Base-by-base conservation (phyloP, 768 basidiomycete species). In the Pisolithus orientalis region DNA sequence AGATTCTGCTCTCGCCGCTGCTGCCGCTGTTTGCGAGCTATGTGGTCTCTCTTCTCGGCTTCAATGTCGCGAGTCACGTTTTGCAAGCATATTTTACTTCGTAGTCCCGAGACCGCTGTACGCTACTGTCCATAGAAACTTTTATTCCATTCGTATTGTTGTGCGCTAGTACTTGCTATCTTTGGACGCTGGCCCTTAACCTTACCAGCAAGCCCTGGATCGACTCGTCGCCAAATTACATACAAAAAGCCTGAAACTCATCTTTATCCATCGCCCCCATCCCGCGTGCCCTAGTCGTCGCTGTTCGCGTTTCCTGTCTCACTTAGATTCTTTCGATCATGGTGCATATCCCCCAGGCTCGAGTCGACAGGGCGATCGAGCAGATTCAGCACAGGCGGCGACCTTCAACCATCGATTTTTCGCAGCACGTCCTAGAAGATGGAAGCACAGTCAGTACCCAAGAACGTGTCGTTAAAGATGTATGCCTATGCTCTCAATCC, bases 401-500 rank as follows among this genome's bases (percentile, higher is more conserved):
- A 16, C 69, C 82, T 6, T 80, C 82, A 14, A 78, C 82, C 47
- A 78, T 92, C 67, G 94, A 97, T 76, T 95, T 87, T 64, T 94
- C 94, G 5, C 88, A 90, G 62, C 93, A 97, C 70, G 74, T 83
- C 55, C 83, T 95, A 55, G 96, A 98, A 54, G 94, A 96, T 71
- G 96, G 96, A 25, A 86, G 80, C 61, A 76, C 84, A 47, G 87
- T 96, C 62, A 90, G 84, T 70, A 98, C 96, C 10, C 90, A 92
- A 62, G 94, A 97, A 70, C 82, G 95, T 59, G 91, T 96, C 44
- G 83, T 97, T 64, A 97, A 97, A 72, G 95, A 98, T 74, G 94
- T 95, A 59, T 59, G 84, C 70, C 24, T 24, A 31, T 37, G 29
- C 29, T 14, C 27, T 32, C 53, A 2, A 17, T 11, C 4, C 11